Evolutionary conservation across 139 green algal species (phyloP), one percentile per base, ranked within the genome.

Genomic region (Chlorella sp.): DNA sequence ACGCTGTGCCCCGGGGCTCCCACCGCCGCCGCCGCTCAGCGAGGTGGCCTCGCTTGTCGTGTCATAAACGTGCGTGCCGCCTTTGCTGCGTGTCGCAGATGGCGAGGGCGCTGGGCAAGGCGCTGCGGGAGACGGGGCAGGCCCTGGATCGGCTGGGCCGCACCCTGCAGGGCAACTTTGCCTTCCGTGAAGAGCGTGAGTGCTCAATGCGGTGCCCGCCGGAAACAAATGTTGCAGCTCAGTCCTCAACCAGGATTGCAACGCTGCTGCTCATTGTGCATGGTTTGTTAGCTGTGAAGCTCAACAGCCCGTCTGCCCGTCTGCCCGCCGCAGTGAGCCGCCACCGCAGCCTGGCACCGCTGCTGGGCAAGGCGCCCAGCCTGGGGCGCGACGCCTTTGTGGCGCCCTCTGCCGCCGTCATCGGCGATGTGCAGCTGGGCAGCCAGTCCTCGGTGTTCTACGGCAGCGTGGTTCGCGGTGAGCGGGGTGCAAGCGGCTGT

Each of bases 361-460:
- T 97, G 48, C 83, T 86, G 36, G 83, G 87, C 38, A 92, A 94
- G 32, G 75, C 76, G 26, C 97, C 97, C 14, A 34, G 26, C 0
- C 32, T 99, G 1, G 88, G 84, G 34, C 85, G 74, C 4, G 87
- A 81, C 36, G 87, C 88, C 14, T 99, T 97, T 88, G 93, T 99
- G 28, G 97, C 97, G 3, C 96, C 97, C 11, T 95, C 84, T 41
- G 96, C 96, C 6, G 81, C 94, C 7, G 88, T 99, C 13, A 91
- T 96, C 43, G 97, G 97, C 73, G 87, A 96, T 82, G 97, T 99
- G 17, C 91, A 48, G 13, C 70, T 99, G 22, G 97, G 94, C 19
- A 80, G 92, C 26, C 88, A 89, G n/a, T 90, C 92, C 22, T 98
- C 92, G 36, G 89, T 99, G 1, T 99, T 97, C 93, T 99, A 99